phyloP scores from a whole-genome alignment of 345 rosid genomes.

The Turritis glabra region DNA sequence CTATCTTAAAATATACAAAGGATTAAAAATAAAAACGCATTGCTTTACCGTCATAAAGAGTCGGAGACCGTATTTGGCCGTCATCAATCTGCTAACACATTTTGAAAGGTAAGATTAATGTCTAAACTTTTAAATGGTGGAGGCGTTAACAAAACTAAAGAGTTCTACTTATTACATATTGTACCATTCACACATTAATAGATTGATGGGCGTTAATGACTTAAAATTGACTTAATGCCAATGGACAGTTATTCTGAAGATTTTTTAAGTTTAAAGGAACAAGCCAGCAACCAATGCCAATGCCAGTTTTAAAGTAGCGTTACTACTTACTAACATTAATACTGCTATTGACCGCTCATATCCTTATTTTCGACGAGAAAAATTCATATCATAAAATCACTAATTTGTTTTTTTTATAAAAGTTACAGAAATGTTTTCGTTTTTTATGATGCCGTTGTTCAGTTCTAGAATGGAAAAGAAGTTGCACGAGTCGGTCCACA shows the following conservation, averaged over 20 bases:
- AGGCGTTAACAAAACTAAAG: neutral
- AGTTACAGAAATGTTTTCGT: neutral
- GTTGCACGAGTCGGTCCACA: conserved; percentile 14
- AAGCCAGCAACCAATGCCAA: neutral
- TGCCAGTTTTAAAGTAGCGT: conserved; percentile 6
- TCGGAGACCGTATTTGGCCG: neutral
- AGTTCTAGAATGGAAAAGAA: neutral
- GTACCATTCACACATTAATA: neutral
- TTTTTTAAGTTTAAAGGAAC: neutral
- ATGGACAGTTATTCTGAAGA: neutral
- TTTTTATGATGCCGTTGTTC: neutral
- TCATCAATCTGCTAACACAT: neutral
- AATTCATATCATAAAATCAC: neutral
- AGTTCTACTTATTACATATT: neutral
- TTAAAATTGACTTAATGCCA: conserved; percentile 1
- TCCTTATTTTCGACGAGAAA: neutral
- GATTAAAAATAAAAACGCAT: neutral
- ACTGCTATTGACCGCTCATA: neutral
- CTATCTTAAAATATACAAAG: neutral
- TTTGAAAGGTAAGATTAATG: neutral
- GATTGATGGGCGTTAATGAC: neutral
- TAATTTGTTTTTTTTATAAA: neutral
- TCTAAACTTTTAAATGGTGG: neutral
- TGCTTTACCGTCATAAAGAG: neutral
- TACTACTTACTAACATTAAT: conserved; percentile 13